phyloP scores from a whole-genome alignment of 2,329 filamentous ascomycete genomes.

The Cercospora sp. region DNA sequence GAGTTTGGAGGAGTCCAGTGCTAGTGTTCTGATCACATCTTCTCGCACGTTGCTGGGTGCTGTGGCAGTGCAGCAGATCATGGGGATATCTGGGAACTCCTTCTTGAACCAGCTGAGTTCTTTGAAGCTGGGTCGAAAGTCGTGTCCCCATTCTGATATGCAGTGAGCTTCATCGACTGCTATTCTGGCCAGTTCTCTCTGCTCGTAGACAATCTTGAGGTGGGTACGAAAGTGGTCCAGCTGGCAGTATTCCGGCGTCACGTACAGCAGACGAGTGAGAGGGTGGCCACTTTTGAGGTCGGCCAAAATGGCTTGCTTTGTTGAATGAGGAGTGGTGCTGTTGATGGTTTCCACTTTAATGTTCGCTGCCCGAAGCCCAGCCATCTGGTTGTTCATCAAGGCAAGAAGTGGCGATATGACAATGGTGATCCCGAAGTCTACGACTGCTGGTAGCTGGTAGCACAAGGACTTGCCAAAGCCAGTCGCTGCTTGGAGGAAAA shows the following conservation, averaged over 20 bases:
- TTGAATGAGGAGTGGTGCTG: slow-evolving; percentile 68
- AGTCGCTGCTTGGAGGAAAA: slow-evolving; percentile 88
- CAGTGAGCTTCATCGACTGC: slow-evolving; percentile 95
- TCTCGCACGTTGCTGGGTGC: slow-evolving; percentile 76
- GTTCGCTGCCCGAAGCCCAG: slow-evolving; percentile 69
- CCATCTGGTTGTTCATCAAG: slow-evolving; percentile 94
- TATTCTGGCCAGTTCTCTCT: slow-evolving; percentile 81
- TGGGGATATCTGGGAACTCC: slow-evolving; percentile 78
- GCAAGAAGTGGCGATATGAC: slow-evolving; percentile 87
- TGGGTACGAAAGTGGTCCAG: slow-evolving; percentile 73
- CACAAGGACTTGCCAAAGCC: slow-evolving; percentile 92
- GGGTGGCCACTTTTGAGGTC: slow-evolving; percentile 90
- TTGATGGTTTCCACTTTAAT: slow-evolving; percentile 86
- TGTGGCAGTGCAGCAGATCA: slow-evolving; percentile 91
- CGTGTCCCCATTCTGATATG: slow-evolving; percentile 97
- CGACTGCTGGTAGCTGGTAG: slow-evolving; percentile 86
- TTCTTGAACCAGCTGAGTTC: slow-evolving; percentile 81
- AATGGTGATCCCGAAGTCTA: slow-evolving; percentile 85
- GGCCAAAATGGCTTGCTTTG: slow-evolving; percentile 68
- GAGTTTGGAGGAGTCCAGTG: slow-evolving; percentile 63
- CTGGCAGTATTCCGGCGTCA: slow-evolving; percentile 87
- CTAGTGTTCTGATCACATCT: slow-evolving; percentile 78
- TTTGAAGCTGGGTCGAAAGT: slow-evolving; percentile 92
- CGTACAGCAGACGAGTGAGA: slow-evolving; percentile 78
- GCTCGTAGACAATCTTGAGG: slow-evolving; percentile 70